Percentiles rank a stretch among this genome's conserved stretches.
Evolutionary conservation across 2,329 filamentous ascomycete species (phyloP).

Genomic region (Cladosporium sp.): DNA sequence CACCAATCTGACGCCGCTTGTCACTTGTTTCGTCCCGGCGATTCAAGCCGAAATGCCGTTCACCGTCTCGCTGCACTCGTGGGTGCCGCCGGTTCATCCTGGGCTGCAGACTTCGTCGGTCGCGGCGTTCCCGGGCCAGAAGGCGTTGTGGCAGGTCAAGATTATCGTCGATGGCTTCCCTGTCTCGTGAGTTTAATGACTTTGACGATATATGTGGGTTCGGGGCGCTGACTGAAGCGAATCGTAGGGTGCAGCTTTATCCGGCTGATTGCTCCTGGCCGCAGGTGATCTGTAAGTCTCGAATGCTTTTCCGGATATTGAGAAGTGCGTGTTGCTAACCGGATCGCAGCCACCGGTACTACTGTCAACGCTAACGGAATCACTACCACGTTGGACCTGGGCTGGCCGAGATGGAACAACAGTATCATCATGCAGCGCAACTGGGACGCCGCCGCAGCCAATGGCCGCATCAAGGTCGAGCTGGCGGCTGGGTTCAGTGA

Average conservation of each 20-base stretch:
- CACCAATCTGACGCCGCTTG: conserved; percentile 15
- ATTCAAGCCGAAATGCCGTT: conserved; percentile 54
- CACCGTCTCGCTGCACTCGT: conserved; percentile 68
- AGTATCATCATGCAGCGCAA: conserved; percentile 62
- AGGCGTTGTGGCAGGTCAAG: conserved; percentile 43
- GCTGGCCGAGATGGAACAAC: conserved; percentile 66
- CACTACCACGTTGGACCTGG: neutral
- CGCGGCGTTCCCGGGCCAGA: conserved; percentile 30
- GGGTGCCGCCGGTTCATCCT: conserved; percentile 34
- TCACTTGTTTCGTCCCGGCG: conserved; percentile 67
- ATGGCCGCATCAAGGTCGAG: conserved; percentile 69
- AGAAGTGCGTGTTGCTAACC: neutral
- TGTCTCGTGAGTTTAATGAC: conserved; percentile 29
- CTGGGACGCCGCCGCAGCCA: conserved; percentile 65
- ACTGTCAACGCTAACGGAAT: neutral
- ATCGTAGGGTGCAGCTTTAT: conserved; percentile 46
- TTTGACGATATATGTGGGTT: neutral
- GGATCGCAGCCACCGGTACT: neutral
- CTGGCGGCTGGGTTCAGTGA: conserved; percentile 62
- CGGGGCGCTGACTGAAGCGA: neutral
- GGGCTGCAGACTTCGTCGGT: neutral
- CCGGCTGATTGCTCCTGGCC: conserved; percentile 50
- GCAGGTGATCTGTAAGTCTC: conserved; percentile 44
- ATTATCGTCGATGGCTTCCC: conserved; percentile 63
- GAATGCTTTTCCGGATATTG: neutral